Evolutionary conservation across 2,329 filamentous ascomycete species (phyloP).

Genomic region (Ceratocystis eucalypticola): DNA sequence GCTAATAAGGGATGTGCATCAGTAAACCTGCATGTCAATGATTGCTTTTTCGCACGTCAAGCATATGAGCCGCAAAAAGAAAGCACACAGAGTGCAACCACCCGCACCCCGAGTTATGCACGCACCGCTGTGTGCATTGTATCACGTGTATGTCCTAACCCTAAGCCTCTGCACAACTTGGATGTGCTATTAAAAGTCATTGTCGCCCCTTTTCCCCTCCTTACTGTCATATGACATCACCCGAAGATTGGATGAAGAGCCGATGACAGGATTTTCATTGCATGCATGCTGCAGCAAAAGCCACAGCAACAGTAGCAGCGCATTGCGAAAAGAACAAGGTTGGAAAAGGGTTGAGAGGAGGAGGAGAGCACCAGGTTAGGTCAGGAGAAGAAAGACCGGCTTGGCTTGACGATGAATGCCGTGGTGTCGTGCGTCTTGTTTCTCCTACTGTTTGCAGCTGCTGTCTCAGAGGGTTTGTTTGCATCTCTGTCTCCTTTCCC

Average conservation of each 20-base stretch:
- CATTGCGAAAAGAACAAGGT: not conserved
- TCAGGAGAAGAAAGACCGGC: not conserved
- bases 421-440: too few relatives aligned
- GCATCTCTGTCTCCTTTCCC: too few relatives aligned
- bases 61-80: too few relatives aligned
- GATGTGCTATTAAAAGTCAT: not conserved
- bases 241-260: not conserved
- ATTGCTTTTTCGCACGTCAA: too few relatives aligned
- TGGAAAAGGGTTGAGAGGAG: not conserved
- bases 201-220: not conserved
- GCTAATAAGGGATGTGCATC: not conserved
- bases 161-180: not conserved
- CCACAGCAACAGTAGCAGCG: not conserved
- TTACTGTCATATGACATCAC: not conserved
- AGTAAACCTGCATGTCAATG: too few relatives aligned
- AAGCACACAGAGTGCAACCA: too few relatives aligned
- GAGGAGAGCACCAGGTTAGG: not conserved
- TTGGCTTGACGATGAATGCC: not conserved
- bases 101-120: too few relatives aligned
- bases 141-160: not conserved
- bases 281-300: not conserved
- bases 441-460: too few relatives aligned
- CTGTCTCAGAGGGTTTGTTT: too few relatives aligned
- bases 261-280: slow-evolving; percentile 2
- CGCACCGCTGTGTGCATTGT: too few relatives aligned